Conservation (phyloP, 1,284 basidiomycete genomes). For the Wallemia mellicola region DNA sequence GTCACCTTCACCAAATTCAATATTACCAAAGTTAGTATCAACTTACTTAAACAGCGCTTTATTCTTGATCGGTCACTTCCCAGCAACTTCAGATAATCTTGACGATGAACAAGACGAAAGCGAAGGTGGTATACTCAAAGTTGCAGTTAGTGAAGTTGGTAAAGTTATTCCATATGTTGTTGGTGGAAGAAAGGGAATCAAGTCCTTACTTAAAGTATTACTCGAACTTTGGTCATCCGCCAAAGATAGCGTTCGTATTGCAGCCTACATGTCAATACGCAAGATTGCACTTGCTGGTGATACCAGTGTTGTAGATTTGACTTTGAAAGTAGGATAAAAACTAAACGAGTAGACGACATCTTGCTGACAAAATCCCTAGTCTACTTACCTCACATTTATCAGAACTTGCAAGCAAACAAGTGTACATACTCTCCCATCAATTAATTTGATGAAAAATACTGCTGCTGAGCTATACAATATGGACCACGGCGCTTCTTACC, state of each 20-base stretch:
- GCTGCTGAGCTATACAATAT: constrained; percentile 72
- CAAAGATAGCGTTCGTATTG: constrained; percentile 53
- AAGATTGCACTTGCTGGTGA: constrained; percentile 51
- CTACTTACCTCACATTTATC: constrained; percentile 55
- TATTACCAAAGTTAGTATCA: constrained; percentile 61
- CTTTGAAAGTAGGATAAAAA: constrained; percentile 35
- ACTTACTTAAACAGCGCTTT: constrained; percentile 67
- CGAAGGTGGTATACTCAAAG: constrained; percentile 22
- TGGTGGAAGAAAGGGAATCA: constrained; percentile 49
- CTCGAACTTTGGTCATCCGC: constrained; percentile 54
- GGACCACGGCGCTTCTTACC: constrained; percentile 39
- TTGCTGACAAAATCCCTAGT: constrained; percentile 20
- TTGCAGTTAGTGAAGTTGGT: constrained; percentile 48
- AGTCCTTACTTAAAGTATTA: constrained; percentile 60
- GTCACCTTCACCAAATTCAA: constrained; percentile 31
- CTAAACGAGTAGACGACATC: background rate
- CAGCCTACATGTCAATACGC: constrained; percentile 61
- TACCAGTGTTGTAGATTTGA: constrained; percentile 49
- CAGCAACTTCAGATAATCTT: constrained; percentile 14
- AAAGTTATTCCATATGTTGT: constrained; percentile 65
- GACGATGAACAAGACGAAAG: constrained; percentile 13
- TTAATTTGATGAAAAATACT: constrained; percentile 95
- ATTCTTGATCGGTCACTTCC: constrained; percentile 44
- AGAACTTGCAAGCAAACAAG: constrained; percentile 48
- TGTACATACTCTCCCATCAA: constrained; percentile 60